These are phyloP conservation scores for Volutella citrinella DNA, from an alignment of 2,329 filamentous ascomycete genomes.

Conservation along the genomic window DNA sequence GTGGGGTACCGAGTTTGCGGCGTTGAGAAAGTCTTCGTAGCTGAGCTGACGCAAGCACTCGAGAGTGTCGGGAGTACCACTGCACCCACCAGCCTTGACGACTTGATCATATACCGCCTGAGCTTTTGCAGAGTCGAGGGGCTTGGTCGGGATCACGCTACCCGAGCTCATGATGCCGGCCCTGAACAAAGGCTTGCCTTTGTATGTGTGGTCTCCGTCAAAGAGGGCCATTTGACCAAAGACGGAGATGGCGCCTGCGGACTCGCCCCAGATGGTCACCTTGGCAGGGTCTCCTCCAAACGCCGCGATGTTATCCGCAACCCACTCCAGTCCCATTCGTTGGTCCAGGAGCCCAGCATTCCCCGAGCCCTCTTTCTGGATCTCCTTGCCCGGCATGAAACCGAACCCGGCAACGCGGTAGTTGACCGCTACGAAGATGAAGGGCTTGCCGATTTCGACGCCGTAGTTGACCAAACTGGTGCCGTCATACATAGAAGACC, in stretches of 20 bases:
- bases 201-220: slow-evolving; percentile 60
- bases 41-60: slow-evolving; percentile 52
- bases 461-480: slow-evolving; percentile 30
- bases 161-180: slow-evolving; percentile 64
- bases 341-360: slow-evolving; percentile 63
- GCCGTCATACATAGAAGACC: slow-evolving; percentile 36
- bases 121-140: slow-evolving; percentile 53
- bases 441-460: slow-evolving; percentile 46
- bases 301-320: slow-evolving; percentile 59
- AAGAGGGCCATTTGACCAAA: slow-evolving; percentile 62
- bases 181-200: slow-evolving; percentile 51
- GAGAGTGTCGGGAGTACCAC: slow-evolving; percentile 44
- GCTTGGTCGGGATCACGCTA: slow-evolving; percentile 45
- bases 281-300: slow-evolving; percentile 65
- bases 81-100: slow-evolving; percentile 51
- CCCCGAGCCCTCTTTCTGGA: slow-evolving; percentile 50
- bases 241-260: slow-evolving; percentile 57
- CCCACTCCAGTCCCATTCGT: slow-evolving; percentile 58
- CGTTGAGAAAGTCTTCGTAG: slow-evolving; percentile 51
- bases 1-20: slow-evolving; percentile 56
- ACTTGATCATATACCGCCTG: slow-evolving; percentile 55
- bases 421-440: slow-evolving; percentile 63
- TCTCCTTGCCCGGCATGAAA: slow-evolving; percentile 56
- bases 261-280: slow-evolving; percentile 65
- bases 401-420: slow-evolving; percentile 58